Percentiles rank a stretch among this genome's conserved stretches.
Evolutionary conservation across 2,329 filamentous ascomycete genomes (phyloP).

Genomic region (Trichoderma sp.): DNA sequence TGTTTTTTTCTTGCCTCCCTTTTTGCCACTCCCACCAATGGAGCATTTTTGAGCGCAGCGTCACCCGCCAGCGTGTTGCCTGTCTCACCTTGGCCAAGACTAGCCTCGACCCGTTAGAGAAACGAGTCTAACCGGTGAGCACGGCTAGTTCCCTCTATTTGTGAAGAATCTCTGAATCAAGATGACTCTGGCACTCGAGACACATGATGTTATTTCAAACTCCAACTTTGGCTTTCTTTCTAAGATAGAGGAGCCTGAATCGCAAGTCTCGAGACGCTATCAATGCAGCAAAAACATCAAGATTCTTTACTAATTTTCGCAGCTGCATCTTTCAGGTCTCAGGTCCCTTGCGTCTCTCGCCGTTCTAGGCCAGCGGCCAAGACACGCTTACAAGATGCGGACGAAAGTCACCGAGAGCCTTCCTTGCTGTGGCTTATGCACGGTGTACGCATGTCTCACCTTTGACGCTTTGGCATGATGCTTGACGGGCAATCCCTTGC

Average conservation of each 20-base stretch:
- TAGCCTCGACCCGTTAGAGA: background rate
- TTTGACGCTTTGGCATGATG: slow-evolving; percentile 13
- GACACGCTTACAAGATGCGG: background rate
- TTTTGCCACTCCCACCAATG: background rate
- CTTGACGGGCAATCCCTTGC: slow-evolving; percentile 5
- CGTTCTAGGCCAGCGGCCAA: background rate
- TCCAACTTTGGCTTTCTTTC: background rate
- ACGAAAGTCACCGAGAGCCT: background rate
- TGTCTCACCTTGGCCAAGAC: slow-evolving; percentile 6
- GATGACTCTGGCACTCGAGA: background rate
- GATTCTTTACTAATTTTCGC: background rate
- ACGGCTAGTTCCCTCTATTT: background rate
- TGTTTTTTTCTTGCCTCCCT: background rate
- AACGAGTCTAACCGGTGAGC: background rate
- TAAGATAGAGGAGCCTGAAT: background rate
- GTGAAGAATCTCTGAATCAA: background rate
- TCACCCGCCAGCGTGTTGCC: background rate
- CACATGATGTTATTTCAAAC: background rate
- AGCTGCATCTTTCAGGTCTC: background rate
- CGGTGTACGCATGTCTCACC: slow-evolving; percentile 8
- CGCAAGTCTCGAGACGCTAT: background rate
- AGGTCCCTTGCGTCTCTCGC: background rate
- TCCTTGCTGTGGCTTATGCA: background rate
- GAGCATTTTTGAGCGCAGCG: background rate
- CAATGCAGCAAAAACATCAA: background rate